Evolutionary conservation across 148 eudicot species (phyloP).

Genomic region (Camellia japonica): DNA sequence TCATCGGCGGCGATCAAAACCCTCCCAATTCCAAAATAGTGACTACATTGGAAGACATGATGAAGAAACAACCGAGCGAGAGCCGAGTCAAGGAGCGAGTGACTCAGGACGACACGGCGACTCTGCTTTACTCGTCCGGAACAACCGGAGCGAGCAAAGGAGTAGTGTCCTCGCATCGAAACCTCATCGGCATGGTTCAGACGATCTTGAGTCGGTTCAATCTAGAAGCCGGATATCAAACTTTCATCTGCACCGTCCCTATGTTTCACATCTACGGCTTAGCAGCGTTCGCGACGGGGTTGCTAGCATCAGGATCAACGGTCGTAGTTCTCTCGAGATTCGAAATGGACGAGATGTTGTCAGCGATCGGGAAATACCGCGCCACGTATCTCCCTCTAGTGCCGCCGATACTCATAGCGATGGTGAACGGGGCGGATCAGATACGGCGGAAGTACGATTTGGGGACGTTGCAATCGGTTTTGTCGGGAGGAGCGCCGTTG

Average conservation of each 20-base stretch:
- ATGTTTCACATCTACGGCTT: slow-evolving; percentile 96
- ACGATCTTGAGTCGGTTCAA: slow-evolving; percentile 41
- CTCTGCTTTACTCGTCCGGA: slow-evolving; percentile 85
- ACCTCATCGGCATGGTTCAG: slow-evolving; percentile 79
- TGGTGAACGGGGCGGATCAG: slow-evolving; percentile 64
- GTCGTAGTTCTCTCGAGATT: slow-evolving; percentile 72
- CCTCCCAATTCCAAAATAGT: slow-evolving; percentile 26
- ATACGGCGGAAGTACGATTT: slow-evolving; percentile 49
- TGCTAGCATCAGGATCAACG: slow-evolving; percentile 74
- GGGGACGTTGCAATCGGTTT: slow-evolving; percentile 41
- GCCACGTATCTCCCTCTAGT: slow-evolving; percentile 70
- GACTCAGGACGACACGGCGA: slow-evolving; percentile 66
- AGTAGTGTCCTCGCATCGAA: slow-evolving; percentile 74
- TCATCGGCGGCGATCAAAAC: slow-evolving; percentile 26
- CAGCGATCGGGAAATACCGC: slow-evolving; percentile 58
- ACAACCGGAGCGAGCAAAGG: slow-evolving; percentile 97
- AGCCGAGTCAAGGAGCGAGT: slow-evolving; percentile 52
- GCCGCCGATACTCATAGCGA: slow-evolving; percentile 86
- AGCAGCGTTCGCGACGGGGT: slow-evolving; percentile 68
- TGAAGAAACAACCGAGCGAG: slow-evolving; percentile 33
- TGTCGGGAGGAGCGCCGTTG: slow-evolving; percentile 88
- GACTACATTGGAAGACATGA: slow-evolving; percentile 45
- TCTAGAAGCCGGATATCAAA: slow-evolving; percentile 26
- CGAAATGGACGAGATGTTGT: slow-evolving; percentile 73
- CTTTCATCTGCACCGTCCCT: slow-evolving; percentile 80